Evolutionary conservation across 768 basidiomycete species (phyloP), one percentile per base, ranked within the genome.

Genomic region (Pulveroboletus frians): DNA sequence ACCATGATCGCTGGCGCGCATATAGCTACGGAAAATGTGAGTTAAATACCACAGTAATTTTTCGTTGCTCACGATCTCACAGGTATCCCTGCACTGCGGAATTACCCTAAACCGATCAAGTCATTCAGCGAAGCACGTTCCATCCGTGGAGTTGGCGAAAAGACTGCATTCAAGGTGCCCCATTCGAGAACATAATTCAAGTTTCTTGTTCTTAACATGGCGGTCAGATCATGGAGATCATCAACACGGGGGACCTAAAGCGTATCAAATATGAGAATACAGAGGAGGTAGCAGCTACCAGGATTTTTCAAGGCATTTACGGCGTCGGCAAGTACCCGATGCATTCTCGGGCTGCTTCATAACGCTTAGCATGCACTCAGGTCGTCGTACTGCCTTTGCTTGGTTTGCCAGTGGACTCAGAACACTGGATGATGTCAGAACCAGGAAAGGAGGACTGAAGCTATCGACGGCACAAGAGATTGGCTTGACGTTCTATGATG

Each of bases 321-420:
- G 91, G 88, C 29, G 89, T 93, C 50, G 92, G 91, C 81, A 52
- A 51, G 84, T 68, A 47, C 10, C n/a, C 7, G 1, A 39, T 7
- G 4, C 10, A 49, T 44, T 35, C 29, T 14, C 32, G 29, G 47
- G 7, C 20, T 32, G 10, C 23, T 37, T n/a, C 37, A 20, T 23
- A 18, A 44, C 6, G 23, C 47, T 51, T 8, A 52, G 3, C 35
- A 20, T 39, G 34, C 20, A 26, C 18, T 17, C 46, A 88, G 87
- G 92, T 11, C 76, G 73, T 47, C 67, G 71, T 9, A 84, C 74
- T 37, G 89, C 92, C 2, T 76, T 75, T 51, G 69, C 79, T 57
- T 91, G 92, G 83, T 92, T 84, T 62, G 64, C 75, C 17, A 76
- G 72, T 17, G 94, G 93, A 0, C 86, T 88, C 42, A 75, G 90